Evolutionary conservation across 1,139 yeast species (phyloP).

Genomic region (Sugiyamaella xylanicola): DNA sequence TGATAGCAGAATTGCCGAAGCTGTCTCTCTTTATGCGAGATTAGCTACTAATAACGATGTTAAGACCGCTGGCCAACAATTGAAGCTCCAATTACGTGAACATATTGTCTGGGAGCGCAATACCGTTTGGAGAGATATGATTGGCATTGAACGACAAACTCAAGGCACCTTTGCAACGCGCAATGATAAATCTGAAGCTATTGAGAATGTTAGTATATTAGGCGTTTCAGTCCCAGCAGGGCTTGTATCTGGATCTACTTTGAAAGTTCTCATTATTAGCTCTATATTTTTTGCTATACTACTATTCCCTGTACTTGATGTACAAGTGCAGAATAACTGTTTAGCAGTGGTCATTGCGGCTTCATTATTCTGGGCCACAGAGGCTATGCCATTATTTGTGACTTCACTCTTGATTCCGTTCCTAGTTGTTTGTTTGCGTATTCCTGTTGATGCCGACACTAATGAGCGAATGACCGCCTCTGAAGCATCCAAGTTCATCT

Average conservation of each 20-base stretch:
- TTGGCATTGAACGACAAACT: constrained; percentile 77
- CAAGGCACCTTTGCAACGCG: constrained; percentile 39
- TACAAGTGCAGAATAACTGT: constrained; percentile 69
- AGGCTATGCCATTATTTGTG: constrained; percentile 83
- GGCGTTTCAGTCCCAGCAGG: constrained; percentile 29
- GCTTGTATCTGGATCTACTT: constrained; percentile 29
- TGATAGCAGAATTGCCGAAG: constrained; percentile 51
- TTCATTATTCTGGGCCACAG: constrained; percentile 91
- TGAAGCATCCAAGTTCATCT: constrained; percentile 72
- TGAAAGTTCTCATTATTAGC: constrained; percentile 47
- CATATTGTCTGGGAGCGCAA: constrained; percentile 96
- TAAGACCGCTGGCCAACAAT: constrained; percentile 62
- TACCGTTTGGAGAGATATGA: constrained; percentile 96
- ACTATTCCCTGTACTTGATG: constrained; percentile 59
- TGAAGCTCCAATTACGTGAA: constrained; percentile 78
- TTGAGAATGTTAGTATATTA: constrained; percentile 14
- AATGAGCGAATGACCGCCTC: constrained; percentile 56
- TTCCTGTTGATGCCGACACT: constrained; percentile 60
- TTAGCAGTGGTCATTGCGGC: constrained; percentile 78
- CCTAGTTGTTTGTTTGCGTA: constrained; percentile 70
- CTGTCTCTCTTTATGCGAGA: constrained; percentile 54
- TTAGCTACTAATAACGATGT: constrained; percentile 48
- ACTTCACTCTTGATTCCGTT: constrained; percentile 83
- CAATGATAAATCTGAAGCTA: constrained; percentile 14
- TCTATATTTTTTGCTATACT: constrained; percentile 54